Evolutionary conservation across 208 protist genomes (phyloP).

Genomic region (Strigomonas culicis): DNA sequence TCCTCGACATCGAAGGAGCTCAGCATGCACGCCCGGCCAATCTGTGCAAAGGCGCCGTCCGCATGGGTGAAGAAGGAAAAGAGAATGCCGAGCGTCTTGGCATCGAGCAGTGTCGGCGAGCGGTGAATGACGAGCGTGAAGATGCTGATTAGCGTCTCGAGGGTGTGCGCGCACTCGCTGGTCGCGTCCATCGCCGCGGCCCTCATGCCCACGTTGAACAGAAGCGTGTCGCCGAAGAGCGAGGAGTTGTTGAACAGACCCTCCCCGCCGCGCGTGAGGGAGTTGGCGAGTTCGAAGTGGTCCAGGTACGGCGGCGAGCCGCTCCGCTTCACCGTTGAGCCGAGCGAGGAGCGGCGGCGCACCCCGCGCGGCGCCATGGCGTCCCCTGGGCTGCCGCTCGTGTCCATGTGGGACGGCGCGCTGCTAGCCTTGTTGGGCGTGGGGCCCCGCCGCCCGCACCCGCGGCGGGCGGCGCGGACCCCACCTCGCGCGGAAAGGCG

Average conservation of each 20-base stretch:
- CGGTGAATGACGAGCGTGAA: slow-evolving; percentile 54
- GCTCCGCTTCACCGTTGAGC: not conserved
- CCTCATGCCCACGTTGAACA: slow-evolving; percentile 11
- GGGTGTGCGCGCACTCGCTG: slow-evolving; percentile 28
- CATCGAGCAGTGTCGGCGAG: slow-evolving; percentile 24
- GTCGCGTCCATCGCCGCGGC: slow-evolving; percentile 4
- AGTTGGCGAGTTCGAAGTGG: not conserved
- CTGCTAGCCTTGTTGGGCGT: not conserved
- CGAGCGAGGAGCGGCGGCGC: too few species aligned
- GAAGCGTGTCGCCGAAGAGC: slow-evolving; percentile 13
- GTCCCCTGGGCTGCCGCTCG: too few species aligned
- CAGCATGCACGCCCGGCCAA: slow-evolving; percentile 54
- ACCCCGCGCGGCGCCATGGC: too few species aligned
- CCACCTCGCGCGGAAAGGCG: slow-evolving; percentile 32
- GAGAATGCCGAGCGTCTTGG: slow-evolving; percentile 30
- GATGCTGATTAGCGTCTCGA: slow-evolving; percentile 37
- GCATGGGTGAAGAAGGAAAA: slow-evolving; percentile 39
- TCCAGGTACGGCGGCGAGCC: not conserved
- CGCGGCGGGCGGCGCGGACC: not conserved
- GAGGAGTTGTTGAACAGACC: slow-evolving; percentile 16
- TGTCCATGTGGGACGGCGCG: not conserved
- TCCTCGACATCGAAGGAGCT: slow-evolving; percentile 50
- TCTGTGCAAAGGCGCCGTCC: slow-evolving; percentile 35
- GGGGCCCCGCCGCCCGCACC: not conserved
- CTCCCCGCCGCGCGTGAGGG: slow-evolving; percentile 4